Evolutionary conservation across 257 asterid genomes (phyloP).

Genomic region (Solanum corneliomulleri): DNA sequence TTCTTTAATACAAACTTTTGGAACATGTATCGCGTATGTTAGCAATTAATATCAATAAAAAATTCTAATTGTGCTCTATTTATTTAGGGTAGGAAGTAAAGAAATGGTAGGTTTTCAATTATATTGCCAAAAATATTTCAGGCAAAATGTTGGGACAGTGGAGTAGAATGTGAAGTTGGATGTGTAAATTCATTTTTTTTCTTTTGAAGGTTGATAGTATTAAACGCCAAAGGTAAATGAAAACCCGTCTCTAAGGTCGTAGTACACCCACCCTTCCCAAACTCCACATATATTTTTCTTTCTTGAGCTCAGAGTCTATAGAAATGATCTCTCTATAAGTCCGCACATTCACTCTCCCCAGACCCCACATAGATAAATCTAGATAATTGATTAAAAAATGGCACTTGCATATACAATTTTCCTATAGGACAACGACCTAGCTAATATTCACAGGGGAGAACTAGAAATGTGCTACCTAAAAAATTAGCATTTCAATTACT

Average conservation of each 20-base stretch:
- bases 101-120: background rate
- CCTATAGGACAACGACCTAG: background rate
- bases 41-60: background rate
- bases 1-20: background rate
- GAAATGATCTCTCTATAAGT: fast-evolving
- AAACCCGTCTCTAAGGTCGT: too few relatives aligned
- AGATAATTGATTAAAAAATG: background rate
- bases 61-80: background rate
- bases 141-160: background rate
- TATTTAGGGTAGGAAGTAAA: background rate
- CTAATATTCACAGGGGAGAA: background rate
- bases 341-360: background rate
- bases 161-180: background rate
- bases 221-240: too few relatives aligned
- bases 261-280: too few relatives aligned
- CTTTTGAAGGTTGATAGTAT: background rate
- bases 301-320: background rate
- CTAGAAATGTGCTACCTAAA: background rate
- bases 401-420: background rate
- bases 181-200: background rate
- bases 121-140: background rate
- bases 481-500: background rate
- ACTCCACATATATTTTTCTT: background rate
- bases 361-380: background rate
- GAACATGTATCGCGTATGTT: background rate